phyloP scores from a whole-genome alignment of 2,329 filamentous ascomycete genomes.

The Blastomyces gilchristii region DNA sequence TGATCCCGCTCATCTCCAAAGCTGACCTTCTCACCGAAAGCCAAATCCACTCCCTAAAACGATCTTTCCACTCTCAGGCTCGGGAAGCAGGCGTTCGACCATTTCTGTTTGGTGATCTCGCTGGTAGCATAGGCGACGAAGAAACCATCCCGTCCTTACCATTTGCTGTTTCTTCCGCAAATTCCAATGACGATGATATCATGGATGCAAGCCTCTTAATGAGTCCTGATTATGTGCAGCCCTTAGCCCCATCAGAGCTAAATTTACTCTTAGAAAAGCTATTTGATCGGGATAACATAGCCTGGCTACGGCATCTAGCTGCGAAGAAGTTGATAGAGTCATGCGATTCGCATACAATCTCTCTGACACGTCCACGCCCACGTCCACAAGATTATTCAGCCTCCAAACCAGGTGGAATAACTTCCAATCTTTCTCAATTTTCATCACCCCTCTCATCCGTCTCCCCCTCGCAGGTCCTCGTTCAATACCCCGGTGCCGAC shows the following conservation, averaged over 20 bases:
- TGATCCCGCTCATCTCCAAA: conserved; percentile 72
- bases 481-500: conserved; percentile 20
- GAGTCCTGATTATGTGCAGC: conserved; percentile 80
- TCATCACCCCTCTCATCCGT: conserved; percentile 17
- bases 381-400: conserved; percentile 17
- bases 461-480: conserved; percentile 22
- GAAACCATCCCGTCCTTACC: conserved; percentile 33
- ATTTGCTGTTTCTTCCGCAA: conserved; percentile 68
- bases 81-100: conserved; percentile 45
- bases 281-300: conserved; percentile 66
- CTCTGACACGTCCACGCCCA: conserved; percentile 11
- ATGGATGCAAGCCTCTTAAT: conserved; percentile 93
- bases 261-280: conserved; percentile 57
- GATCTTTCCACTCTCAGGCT: conserved; percentile 31
- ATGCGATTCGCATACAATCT: conserved; percentile 36
- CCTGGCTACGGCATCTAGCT: conserved; percentile 71
- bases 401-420: conserved; percentile 11
- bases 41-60: conserved; percentile 51
- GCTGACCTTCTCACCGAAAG: conserved; percentile 57
- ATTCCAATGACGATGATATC: conserved; percentile 60
- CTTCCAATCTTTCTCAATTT: conserved; percentile 18
- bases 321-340: conserved; percentile 72
- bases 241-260: conserved; percentile 68
- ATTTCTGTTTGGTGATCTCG: conserved; percentile 53
- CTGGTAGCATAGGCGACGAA: conserved; percentile 18